Conservation (phyloP, 2,329 filamentous ascomycete genomes). For the Rutstroemia sp. region DNA sequence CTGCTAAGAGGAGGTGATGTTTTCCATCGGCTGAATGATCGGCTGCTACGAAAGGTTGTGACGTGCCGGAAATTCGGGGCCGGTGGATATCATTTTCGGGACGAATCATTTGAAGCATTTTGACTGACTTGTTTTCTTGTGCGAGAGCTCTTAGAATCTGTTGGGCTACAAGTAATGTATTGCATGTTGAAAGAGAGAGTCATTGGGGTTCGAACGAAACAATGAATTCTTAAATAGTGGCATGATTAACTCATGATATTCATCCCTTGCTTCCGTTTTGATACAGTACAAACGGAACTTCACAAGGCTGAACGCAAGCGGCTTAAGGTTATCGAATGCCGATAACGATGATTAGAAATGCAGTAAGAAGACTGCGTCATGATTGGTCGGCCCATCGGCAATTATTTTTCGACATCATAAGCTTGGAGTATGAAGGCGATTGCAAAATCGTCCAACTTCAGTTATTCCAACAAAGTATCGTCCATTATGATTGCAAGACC, state of each 20-base stretch:
- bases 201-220: too few relatives aligned
- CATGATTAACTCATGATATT: background rate
- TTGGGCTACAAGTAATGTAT: too few relatives aligned
- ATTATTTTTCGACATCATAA: slow-evolving; percentile 1
- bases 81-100: slow-evolving; percentile 10
- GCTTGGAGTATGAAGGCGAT: slow-evolving; percentile 2
- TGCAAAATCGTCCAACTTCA: slow-evolving; percentile 1
- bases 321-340: background rate
- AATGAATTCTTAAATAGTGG: background rate
- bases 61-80: slow-evolving; percentile 4
- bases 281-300: background rate
- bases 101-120: slow-evolving; percentile 18
- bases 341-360: background rate
- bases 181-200: too few relatives aligned
- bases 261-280: background rate
- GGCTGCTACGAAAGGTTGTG: slow-evolving; percentile 22
- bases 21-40: slow-evolving; percentile 40
- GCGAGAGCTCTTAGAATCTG: too few relatives aligned
- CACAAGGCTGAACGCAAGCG: background rate
- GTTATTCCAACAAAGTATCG: background rate
- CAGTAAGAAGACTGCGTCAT: background rate
- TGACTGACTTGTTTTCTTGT: background rate
- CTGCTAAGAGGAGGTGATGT: slow-evolving; percentile 56
- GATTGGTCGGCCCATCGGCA: background rate
- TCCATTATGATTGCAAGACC: slow-evolving; percentile 25